Evolutionary conservation across 106 monocot genomes (phyloP), one percentile per base, ranked within the genome.

Genomic region (Dioscorea dumetorum): DNA sequence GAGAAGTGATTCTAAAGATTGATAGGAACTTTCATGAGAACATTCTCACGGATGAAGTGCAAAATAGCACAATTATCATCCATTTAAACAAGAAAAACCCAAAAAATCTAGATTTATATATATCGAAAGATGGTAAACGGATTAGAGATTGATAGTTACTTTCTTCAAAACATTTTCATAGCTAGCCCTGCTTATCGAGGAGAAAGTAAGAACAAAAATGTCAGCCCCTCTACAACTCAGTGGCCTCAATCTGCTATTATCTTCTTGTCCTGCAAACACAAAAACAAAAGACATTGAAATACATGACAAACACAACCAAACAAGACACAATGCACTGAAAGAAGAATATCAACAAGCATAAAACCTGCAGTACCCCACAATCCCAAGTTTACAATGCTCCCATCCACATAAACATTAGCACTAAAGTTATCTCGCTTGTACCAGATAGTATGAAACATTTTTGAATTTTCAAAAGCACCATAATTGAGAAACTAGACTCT

Each of bases 351-450:
- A 58, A 31, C 64, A 33, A 75, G 48, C 17, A 5, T 28, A 22
- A 5, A 65, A 88, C 88, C n/a, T n/a, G n/a, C n/a, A n/a, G n/a
- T n/a, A n/a, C n/a, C n/a, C n/a, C n/a, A n/a, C n/a, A n/a, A n/a
- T 22, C 88, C 88, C 56, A 88, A 66, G 62, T 88, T 88, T n/a
- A 88, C 84, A 50, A 84, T 82, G 73, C 73, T 88, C 4, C 88
- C 88, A 68, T 88, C 88, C 70, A 88, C 88, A 62, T 81, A 88
- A 15, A 88, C 88, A 73, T 88, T 88, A 34, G 88, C 88, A 72
- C 88, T 88, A 78, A 88, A 88, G 70, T 88, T 88, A 59, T 88
- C 88, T n/a, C n/a, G n/a, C n/a, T n/a, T n/a, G n/a, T n/a, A n/a
- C n/a, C n/a, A n/a, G n/a, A n/a, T n/a, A n/a, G n/a, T n/a, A n/a